Percentiles rank a stretch among this genome's conserved stretches.
These are phyloP conservation scores for Coelastrella sp. DNA, from an alignment of 139 green algal species.

Conservation along the genomic window DNA sequence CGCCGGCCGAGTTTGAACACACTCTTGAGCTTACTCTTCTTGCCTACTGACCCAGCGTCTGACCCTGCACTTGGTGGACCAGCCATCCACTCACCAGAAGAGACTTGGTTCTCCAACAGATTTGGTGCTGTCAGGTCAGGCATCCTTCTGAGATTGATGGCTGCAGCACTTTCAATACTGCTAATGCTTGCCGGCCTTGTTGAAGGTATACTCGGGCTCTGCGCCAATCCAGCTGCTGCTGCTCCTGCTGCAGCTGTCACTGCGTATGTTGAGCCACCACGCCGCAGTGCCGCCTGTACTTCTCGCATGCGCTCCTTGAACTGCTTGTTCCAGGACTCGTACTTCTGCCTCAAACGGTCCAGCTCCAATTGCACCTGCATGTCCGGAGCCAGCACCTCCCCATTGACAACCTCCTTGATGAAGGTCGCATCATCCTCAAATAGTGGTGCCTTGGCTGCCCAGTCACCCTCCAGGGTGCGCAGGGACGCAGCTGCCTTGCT, in stretches of 20 bases:
- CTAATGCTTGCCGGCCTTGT: not conserved
- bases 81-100: constrained; percentile 7
- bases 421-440: constrained; percentile 48
- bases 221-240: not conserved
- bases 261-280: not conserved
- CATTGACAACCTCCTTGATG: constrained; percentile 33
- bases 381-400: constrained; percentile 22
- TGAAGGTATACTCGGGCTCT: not conserved
- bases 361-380: constrained; percentile 43
- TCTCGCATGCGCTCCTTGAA: constrained; percentile 46
- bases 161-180: constrained; percentile 11
- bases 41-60: not conserved
- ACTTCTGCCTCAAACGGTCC: constrained; percentile 40
- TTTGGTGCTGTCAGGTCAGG: constrained; percentile 31
- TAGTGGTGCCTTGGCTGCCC: constrained; percentile 33
- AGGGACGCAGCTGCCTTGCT: not conserved
- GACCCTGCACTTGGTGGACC: not conserved
- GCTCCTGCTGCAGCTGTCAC: constrained; percentile 5
- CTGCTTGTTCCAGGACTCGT: constrained; percentile 48
- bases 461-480: not conserved
- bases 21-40: constrained; percentile 27
- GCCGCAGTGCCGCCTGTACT: constrained; percentile 28
- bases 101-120: not conserved
- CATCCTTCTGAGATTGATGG: constrained; percentile 30
- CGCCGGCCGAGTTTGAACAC: constrained; percentile 10